Conservation (phyloP, 345 rosid species). For the Aurinia saxatilis region DNA sequence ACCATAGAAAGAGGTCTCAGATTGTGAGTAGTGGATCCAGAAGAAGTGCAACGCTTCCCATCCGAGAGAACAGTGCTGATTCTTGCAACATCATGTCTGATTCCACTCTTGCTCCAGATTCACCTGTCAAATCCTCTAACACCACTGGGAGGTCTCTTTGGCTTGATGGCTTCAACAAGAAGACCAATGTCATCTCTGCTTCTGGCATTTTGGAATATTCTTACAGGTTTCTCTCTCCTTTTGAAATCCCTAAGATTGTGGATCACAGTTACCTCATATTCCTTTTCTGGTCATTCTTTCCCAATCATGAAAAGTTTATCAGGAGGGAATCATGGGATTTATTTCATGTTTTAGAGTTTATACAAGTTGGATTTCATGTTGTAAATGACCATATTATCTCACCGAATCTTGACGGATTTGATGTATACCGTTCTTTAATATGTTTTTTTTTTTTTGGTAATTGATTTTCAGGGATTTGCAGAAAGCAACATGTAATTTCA, state of each 20-base stretch:
- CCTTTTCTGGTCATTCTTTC: not conserved
- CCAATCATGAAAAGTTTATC: not conserved
- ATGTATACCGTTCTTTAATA: not conserved
- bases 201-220: constrained; percentile 96
- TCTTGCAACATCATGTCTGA: constrained; percentile 70
- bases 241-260: not conserved
- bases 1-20: constrained; percentile 76
- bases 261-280: not conserved
- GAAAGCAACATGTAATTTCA: constrained; percentile 85
- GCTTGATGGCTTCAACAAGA: constrained; percentile 68
- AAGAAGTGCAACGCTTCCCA: constrained; percentile 68
- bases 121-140: constrained; percentile 67
- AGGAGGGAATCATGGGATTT: not conserved
- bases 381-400: not conserved
- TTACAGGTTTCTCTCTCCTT: constrained; percentile 57
- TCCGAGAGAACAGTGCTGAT: constrained; percentile 72
- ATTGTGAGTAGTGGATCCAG: constrained; percentile 84
- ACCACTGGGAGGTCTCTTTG: constrained; percentile 58
- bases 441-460: not conserved
- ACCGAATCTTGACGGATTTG: not conserved
- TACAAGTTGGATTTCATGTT: not conserved
- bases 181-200: constrained; percentile 45
- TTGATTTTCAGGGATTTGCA: constrained; percentile 98
- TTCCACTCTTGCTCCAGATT: constrained; percentile 77
- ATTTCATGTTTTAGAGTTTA: not conserved